These are phyloP conservation scores for Gymnopus androsaceus DNA, from an alignment of 1,284 basidiomycete species.

Conservation along the genomic window DNA sequence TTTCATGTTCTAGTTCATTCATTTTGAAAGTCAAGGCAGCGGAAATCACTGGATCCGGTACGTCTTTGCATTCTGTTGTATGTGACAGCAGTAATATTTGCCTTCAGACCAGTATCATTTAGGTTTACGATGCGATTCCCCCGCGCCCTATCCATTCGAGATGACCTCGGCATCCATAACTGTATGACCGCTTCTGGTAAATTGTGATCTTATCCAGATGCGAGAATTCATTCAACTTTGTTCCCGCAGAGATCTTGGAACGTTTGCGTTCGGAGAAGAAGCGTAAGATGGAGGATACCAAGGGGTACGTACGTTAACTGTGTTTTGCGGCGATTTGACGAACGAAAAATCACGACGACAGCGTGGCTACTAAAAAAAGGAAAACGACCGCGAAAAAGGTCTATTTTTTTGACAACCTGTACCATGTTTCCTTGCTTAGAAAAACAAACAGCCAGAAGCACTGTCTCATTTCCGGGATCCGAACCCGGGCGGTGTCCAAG, in stretches of 20 bases:
- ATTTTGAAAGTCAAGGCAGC: slow-evolving; percentile 90
- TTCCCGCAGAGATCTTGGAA: slow-evolving; percentile 46
- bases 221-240: not conserved
- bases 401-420: not conserved
- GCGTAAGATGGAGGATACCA: slow-evolving; percentile 65
- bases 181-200: slow-evolving; percentile 70
- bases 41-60: slow-evolving; percentile 78
- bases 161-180: slow-evolving; percentile 68
- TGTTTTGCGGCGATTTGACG: not conserved
- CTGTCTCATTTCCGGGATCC: slow-evolving; percentile 68
- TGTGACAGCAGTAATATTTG: not conserved
- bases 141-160: slow-evolving; percentile 77
- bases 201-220: slow-evolving; percentile 15
- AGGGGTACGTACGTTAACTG: slow-evolving; percentile 40
- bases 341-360: slow-evolving; percentile 27
- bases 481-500: slow-evolving; percentile 56
- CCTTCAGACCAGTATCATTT: slow-evolving; percentile 70
- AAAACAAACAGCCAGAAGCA: slow-evolving; percentile 50
- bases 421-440: slow-evolving; percentile 2
- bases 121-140: slow-evolving; percentile 86
- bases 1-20: slow-evolving; percentile 61
- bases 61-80: slow-evolving; percentile 17
- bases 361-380: slow-evolving; percentile 64
- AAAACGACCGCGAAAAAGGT: slow-evolving; percentile 59
- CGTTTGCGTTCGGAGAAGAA: slow-evolving; percentile 64